Evolutionary conservation across 495 filamentous ascomycete species (phyloP).

Genomic region (Penicillium daleae): DNA sequence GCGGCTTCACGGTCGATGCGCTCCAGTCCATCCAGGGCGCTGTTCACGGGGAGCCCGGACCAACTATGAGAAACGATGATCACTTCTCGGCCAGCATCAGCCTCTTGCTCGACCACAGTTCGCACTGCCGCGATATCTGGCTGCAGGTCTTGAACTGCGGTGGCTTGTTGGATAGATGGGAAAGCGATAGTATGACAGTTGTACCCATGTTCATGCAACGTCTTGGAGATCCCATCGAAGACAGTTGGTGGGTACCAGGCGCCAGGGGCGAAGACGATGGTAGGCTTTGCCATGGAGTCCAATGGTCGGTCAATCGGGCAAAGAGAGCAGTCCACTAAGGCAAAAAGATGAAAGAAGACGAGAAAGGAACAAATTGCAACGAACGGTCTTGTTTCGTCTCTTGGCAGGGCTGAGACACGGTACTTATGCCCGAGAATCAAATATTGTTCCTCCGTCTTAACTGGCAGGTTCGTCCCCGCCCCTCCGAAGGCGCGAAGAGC

Average conservation of each 20-base stretch:
- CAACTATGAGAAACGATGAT: conserved; percentile 50
- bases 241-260: conserved; percentile 42
- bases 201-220: conserved; percentile 26
- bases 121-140: conserved; percentile 38
- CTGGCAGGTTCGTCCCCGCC: not conserved
- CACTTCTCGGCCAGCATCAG: conserved; percentile 38
- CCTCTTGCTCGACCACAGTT: conserved; percentile 29
- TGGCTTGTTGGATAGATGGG: conserved; percentile 38
- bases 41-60: conserved; percentile 53
- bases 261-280: conserved; percentile 40
- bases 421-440: not conserved
- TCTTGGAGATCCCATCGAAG: conserved; percentile 34
- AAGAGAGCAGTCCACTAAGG: too few relatives aligned
- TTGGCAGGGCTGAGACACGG: conserved; percentile 3
- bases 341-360: not conserved
- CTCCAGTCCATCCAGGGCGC: conserved; percentile 51
- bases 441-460: not conserved
- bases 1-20: conserved; percentile 36
- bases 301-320: too few relatives aligned
- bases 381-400: not conserved
- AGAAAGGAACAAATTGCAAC: not conserved
- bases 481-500: not conserved
- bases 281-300: conserved; percentile 35
- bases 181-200: conserved; percentile 34
- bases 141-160: conserved; percentile 29